Percentiles rank a stretch among this genome's conserved stretches.
Evolutionary conservation across 495 filamentous ascomycete genomes (phyloP).

Genomic region (Penicillium robsamsonii): DNA sequence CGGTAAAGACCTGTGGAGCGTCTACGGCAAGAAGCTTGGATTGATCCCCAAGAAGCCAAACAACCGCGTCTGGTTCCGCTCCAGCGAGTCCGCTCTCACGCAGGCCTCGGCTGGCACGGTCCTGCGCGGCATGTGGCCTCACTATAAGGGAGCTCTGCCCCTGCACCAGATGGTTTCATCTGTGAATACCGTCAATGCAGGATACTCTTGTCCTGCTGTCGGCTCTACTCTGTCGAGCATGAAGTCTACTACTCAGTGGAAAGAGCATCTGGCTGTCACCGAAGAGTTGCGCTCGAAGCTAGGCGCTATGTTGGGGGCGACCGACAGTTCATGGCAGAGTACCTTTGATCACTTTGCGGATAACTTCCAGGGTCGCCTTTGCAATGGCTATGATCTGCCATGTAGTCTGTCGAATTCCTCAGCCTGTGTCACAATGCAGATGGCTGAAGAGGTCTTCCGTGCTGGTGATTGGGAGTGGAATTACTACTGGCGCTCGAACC

Average conservation of each 20-base stretch:
- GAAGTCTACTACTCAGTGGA: constrained; percentile 35
- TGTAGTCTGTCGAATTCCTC: constrained; percentile 33
- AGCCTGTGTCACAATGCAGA: constrained; percentile 31
- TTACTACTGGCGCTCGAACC: constrained; percentile 43
- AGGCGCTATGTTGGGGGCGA: constrained; percentile 37
- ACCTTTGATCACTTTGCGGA: constrained; percentile 47
- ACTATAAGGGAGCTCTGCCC: constrained; percentile 33
- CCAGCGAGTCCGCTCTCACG: constrained; percentile 38
- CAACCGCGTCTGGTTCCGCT: constrained; percentile 39
- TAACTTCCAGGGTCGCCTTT: constrained; percentile 45
- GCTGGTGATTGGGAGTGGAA: constrained; percentile 50
- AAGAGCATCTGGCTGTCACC: constrained; percentile 38
- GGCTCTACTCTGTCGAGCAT: constrained; percentile 25
- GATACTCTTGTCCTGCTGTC: constrained; percentile 36
- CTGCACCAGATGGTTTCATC: constrained; percentile 40
- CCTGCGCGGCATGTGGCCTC: constrained; percentile 41
- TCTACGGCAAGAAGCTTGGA: constrained; percentile 38
- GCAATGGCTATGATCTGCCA: constrained; percentile 41
- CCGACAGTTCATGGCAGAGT: constrained; percentile 31
- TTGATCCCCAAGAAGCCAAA: constrained; percentile 32
- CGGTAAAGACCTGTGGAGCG: constrained; percentile 38
- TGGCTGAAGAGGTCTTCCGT: constrained; percentile 42
- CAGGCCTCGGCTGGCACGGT: constrained; percentile 42
- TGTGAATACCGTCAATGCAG: constrained; percentile 40
- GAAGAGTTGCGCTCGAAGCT: constrained; percentile 29